Base-by-base conservation (phyloP, 345 rosid genomes). In the Isatis tinctoria region DNA sequence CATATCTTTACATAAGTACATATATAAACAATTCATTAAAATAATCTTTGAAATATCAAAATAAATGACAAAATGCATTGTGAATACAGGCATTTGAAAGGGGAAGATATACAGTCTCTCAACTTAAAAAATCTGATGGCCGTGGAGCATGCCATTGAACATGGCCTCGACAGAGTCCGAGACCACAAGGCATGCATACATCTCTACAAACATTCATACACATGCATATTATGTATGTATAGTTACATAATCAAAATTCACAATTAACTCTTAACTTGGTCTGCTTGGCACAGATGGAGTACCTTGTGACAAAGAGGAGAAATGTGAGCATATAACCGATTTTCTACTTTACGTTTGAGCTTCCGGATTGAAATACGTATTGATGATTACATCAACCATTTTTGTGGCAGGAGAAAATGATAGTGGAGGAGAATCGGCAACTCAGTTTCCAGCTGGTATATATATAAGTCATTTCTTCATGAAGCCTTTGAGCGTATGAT, bases 81-180 rank as follows among this genome's bases (percentile, higher is more conserved):
- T 28, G 10, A 18, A 39, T 64, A 9, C 61, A 92, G 96, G 86
- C 94, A 92, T 61, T 67, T 90, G 74, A 90, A 84, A 47, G 92
- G 96, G 5, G 87, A 88, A 66, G 92, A 90, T 57, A 81, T 92
- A 66, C 77, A 83, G 27, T 87, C 94, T 58, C 79, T 88, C 82
- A 77, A 82, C 76, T 74, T 81, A 64, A 83, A 72, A 63, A 92
- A 88, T 69, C 77, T 92, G 39, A 76, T 82, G 57, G 80, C 69
- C 30, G 65, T 90, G 49, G 93, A 90, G 76, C 87, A 85, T n/a
- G 89, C 82, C n/a, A 82, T 92, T 5, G 86, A 90, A 56, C 82
- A 78, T 45, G 97, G 97, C 73, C 88, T 88, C 20, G 72, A 75
- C 41, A 49, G 70, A 35, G 53, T 90, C 71, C 85, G 91, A 20